phyloP scores from a whole-genome alignment of 2,329 filamentous ascomycete genomes.

The Lanzia echinophila region DNA sequence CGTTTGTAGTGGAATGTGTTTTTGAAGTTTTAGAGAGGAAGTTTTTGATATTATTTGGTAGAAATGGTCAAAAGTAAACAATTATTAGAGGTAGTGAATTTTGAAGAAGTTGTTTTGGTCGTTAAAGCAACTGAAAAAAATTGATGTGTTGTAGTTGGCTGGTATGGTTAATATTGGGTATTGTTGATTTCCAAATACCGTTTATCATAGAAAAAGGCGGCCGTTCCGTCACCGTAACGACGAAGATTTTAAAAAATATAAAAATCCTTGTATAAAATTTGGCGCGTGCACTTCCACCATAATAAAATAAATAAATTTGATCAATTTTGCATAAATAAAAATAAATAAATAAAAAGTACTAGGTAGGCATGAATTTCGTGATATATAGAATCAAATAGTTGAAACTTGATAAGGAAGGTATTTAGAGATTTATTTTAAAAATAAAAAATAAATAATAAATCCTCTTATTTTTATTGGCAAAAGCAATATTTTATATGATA shows the following conservation, averaged over 20 bases:
- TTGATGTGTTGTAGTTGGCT: background rate
- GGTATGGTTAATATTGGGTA: background rate
- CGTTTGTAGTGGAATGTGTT: background rate
- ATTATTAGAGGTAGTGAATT: too few species aligned
- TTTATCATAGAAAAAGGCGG: background rate
- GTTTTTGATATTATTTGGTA: background rate
- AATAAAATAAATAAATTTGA: background rate
- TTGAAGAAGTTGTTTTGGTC: background rate
- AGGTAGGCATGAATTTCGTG: too few species aligned
- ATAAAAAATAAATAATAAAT: too few species aligned
- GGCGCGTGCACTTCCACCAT: background rate
- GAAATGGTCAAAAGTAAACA: background rate
- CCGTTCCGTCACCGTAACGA: conserved; percentile 6
- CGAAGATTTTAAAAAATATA: background rate
- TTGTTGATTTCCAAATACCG: conserved; percentile 5
- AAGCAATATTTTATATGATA: too few species aligned
- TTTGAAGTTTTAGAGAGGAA: background rate
- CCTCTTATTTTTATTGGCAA: too few species aligned
- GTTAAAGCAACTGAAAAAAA: conserved; percentile 1
- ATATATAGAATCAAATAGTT: too few species aligned
- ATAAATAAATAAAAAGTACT: too few species aligned
- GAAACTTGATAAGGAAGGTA: too few species aligned
- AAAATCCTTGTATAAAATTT: background rate
- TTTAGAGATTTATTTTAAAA: too few species aligned
- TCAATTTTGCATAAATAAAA: background rate